A percentile compares a stretch with the other conserved stretches of the same genome.
Evolutionary conservation across 2,329 filamentous ascomycete genomes (phyloP).

Genomic region (Diaporthe batatas): DNA sequence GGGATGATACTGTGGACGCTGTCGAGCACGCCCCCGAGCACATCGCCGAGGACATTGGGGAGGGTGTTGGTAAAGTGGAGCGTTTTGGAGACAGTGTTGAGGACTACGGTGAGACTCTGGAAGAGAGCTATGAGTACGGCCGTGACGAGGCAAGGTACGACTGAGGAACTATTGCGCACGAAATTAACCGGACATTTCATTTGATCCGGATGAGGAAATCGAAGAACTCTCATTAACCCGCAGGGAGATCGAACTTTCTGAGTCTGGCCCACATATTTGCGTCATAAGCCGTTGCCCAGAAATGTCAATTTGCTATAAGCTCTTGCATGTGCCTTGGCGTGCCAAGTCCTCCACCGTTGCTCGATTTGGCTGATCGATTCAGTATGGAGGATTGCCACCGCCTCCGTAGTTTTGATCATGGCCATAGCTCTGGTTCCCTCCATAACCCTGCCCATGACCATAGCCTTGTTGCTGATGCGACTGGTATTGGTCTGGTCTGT

Average conservation of each 20-base stretch:
- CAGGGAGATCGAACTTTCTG: neutral
- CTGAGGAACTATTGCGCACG: neutral
- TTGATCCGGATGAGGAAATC: neutral
- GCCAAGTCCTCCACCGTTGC: neutral
- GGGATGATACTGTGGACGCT: conserved; percentile 36
- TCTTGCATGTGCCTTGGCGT: neutral
- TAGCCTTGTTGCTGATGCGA: conserved; percentile 33
- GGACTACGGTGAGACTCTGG: conserved; percentile 18
- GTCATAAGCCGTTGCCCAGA: neutral
- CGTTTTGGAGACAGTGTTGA: conserved; percentile 33
- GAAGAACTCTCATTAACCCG: too few relatives aligned
- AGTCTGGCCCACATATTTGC: neutral
- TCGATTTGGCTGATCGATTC: neutral
- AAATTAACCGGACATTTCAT: neutral
- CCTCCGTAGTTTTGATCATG: neutral
- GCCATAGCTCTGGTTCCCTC: conserved; percentile 9
- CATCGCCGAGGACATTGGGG: conserved; percentile 31
- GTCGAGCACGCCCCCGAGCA: conserved; percentile 39
- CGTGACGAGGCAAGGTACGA: conserved; percentile 40
- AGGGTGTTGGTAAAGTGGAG: conserved; percentile 36
- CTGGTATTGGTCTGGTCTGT: conserved; percentile 39
- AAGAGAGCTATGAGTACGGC: conserved; percentile 37
- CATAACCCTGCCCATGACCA: neutral
- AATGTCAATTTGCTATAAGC: too few relatives aligned
- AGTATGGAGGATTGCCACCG: conserved; percentile 18